These are phyloP conservation scores for Rhizopus arrhizus DNA, from an alignment of 371 early-diverging fungal species.

Conservation along the genomic window DNA sequence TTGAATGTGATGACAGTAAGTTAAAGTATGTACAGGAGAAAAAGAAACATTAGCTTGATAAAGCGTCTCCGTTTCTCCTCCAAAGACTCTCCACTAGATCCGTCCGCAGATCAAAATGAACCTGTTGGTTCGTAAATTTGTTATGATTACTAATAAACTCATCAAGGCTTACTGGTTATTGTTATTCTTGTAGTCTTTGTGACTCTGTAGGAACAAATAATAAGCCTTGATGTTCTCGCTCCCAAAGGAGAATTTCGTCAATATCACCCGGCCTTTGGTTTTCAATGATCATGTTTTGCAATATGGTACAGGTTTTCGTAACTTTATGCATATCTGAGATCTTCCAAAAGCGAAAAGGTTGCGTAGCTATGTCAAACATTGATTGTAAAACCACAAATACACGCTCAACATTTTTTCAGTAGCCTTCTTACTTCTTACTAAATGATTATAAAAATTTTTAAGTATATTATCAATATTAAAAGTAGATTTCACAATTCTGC, in stretches of 20 bases:
- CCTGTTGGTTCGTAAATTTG: not conserved
- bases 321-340: not conserved
- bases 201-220: no score
- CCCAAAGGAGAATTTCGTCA: not conserved
- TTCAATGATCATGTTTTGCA: slow-evolving; percentile 14
- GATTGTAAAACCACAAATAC: slow-evolving; percentile 1
- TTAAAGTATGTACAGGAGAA: no score
- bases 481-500: no score
- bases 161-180: not conserved
- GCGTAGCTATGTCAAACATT: not conserved
- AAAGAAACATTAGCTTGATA: no score
- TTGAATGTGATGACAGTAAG: no score
- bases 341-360: not conserved
- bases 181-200: no score
- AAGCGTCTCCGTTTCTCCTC: not conserved
- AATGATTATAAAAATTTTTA: not conserved
- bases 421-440: not conserved
- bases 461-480: no score
- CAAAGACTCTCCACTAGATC: not conserved
- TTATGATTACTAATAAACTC: not conserved
- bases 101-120: not conserved
- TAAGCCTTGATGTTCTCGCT: not conserved
- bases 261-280: not conserved
- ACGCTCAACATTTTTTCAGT: not conserved
- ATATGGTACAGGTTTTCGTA: slow-evolving; percentile 2